Evolutionary conservation across 495 filamentous ascomycete species (phyloP).

Genomic region (Beverwykella pulmonaria): DNA sequence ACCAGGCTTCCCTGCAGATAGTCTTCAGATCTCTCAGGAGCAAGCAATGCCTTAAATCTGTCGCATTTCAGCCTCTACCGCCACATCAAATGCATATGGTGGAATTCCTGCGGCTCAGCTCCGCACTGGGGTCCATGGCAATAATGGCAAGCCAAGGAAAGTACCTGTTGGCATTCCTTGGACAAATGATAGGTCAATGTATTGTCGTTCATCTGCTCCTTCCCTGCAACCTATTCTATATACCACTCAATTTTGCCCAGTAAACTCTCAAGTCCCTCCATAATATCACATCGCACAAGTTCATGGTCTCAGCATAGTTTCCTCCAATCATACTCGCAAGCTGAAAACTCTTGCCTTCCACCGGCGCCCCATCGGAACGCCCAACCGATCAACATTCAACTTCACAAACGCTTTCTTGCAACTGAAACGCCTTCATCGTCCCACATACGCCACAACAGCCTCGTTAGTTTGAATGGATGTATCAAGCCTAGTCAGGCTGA

Average conservation of each 20-base stretch:
- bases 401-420: not conserved
- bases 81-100: too few relatives aligned
- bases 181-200: too few relatives aligned
- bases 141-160: too few relatives aligned
- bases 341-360: not conserved
- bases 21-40: not conserved
- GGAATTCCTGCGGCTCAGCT: too few relatives aligned
- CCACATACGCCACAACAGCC: not conserved
- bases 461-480: not conserved
- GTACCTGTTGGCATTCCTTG: too few relatives aligned
- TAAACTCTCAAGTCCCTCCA: not conserved
- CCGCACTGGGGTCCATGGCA: too few relatives aligned
- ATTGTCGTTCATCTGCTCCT: too few relatives aligned
- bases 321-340: not conserved
- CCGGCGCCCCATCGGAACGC: not conserved
- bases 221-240: not conserved
- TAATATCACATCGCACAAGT: not conserved
- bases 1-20: not conserved
- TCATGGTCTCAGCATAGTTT: not conserved
- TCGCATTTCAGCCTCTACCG: not conserved
- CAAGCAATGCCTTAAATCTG: not conserved
- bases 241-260: too few relatives aligned
- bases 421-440: not conserved
- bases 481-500: too few relatives aligned
- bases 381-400: not conserved